A percentile compares a stretch with the other conserved stretches of the same genome.
Conservation (phyloP, 176 grass and related monocot genomes). For the Oryza glaberrima region DNA sequence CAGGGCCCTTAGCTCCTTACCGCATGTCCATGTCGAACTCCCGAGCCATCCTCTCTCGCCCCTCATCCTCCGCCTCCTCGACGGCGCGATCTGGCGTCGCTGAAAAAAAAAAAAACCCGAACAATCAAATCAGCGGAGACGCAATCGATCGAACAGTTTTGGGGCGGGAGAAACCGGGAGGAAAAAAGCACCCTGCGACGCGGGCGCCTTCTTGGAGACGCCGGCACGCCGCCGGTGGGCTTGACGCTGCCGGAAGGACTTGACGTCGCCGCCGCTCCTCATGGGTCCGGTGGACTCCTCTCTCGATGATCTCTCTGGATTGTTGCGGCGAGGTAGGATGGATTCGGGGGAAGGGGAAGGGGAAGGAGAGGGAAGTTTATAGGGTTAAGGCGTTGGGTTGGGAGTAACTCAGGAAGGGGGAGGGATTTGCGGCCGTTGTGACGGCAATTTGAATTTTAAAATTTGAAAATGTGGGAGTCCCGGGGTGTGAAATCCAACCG, state of each 20-base stretch:
- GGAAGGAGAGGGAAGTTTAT: neutral
- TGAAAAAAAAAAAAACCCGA: neutral
- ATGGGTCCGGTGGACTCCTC: conserved; percentile 23
- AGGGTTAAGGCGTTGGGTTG: neutral
- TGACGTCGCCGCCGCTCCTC: conserved; percentile 45
- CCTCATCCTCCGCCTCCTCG: neutral
- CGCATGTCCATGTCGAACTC: conserved; percentile 84
- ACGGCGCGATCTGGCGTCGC: neutral
- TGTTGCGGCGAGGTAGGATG: neutral
- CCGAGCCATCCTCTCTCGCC: conserved; percentile 42
- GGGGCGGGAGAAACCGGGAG: neutral
- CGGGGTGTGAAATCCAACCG: neutral
- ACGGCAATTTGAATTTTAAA: conserved; percentile 44
- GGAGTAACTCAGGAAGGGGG: neutral
- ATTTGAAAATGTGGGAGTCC: neutral
- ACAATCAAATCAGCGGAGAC: neutral
- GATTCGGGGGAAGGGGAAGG: neutral
- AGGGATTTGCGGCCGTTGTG: conserved; percentile 7
- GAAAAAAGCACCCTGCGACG: conserved; percentile 12
- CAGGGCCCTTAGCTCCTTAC: conserved; percentile 68
- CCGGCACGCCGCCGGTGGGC: conserved; percentile 50
- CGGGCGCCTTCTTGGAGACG: conserved; percentile 45
- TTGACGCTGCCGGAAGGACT: conserved; percentile 59
- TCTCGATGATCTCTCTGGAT: neutral
- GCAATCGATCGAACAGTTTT: neutral